Conservation (phyloP, 2,329 filamentous ascomycete genomes). For the Emergomyces orientalis region DNA sequence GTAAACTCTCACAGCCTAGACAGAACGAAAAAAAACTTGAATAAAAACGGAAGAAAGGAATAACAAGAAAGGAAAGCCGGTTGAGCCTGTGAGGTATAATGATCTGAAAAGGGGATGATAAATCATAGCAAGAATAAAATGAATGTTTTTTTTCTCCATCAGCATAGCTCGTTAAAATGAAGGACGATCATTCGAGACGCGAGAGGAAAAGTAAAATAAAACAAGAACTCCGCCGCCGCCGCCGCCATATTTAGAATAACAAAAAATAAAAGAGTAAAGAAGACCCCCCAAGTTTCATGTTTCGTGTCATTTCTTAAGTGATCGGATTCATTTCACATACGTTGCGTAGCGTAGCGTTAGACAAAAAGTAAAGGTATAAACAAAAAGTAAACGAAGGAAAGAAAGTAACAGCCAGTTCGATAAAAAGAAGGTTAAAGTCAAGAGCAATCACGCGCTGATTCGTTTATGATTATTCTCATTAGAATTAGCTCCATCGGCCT, state of each 20-base stretch:
- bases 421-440: neutral
- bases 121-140: neutral
- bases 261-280: neutral
- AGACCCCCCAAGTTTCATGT: neutral
- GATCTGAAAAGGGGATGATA: neutral
- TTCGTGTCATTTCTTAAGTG: neutral
- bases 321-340: neutral
- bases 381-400: neutral
- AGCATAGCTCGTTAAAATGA: neutral
- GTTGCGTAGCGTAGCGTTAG: neutral
- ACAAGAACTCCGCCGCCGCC: neutral
- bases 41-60: neutral
- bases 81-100: neutral
- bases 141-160: neutral
- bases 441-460: neutral
- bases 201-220: neutral
- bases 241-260: neutral
- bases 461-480: conserved; percentile 1
- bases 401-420: neutral
- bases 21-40: neutral
- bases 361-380: neutral
- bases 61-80: neutral
- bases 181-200: neutral
- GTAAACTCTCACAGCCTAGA: neutral
- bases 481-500: neutral